phyloP scores from a whole-genome alignment of 2,329 filamentous ascomycete genomes.

The Sclerotinia minor region DNA sequence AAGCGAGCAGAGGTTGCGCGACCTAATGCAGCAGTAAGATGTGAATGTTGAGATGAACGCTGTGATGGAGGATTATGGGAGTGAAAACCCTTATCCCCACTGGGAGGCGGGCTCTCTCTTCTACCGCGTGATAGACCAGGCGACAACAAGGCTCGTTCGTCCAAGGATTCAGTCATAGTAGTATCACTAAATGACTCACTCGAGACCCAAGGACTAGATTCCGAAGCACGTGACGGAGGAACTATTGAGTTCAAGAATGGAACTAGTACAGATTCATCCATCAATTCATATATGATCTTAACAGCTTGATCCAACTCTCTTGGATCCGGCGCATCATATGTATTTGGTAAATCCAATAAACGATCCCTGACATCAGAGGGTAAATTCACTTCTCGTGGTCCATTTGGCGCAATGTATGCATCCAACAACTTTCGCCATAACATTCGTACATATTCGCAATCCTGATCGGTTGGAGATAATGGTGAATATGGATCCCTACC shows the following conservation, averaged over 20 bases:
- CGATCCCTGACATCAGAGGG: conserved; percentile 81
- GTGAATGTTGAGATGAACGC: conserved; percentile 37
- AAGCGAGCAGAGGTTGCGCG: conserved; percentile 33
- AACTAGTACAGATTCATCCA: conserved; percentile 94
- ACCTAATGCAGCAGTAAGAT: conserved; percentile 36
- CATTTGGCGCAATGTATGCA: conserved; percentile 84
- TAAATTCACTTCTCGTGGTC: conserved; percentile 86
- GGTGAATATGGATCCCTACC: conserved; percentile 48
- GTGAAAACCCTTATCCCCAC: conserved; percentile 32
- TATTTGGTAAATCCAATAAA: conserved; percentile 64
- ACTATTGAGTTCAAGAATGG: conserved; percentile 72
- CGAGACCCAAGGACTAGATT: conserved; percentile 40
- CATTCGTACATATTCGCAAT: conserved; percentile 63
- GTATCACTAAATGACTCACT: conserved; percentile 39
- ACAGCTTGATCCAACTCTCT: conserved; percentile 79
- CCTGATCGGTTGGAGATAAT: conserved; percentile 38
- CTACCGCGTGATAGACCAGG: conserved; percentile 31
- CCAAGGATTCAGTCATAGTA: conserved; percentile 36
- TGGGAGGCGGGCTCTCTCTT: conserved; percentile 36
- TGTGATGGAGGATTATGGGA: conserved; percentile 34
- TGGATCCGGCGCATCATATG: conserved; percentile 68
- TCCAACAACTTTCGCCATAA: conserved; percentile 87
- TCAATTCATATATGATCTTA: conserved; percentile 86
- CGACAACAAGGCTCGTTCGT: conserved; percentile 37
- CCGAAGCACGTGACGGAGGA: conserved; percentile 34